Conservation (phyloP, 2,329 filamentous ascomycete species). For the Monilinia laxa region DNA sequence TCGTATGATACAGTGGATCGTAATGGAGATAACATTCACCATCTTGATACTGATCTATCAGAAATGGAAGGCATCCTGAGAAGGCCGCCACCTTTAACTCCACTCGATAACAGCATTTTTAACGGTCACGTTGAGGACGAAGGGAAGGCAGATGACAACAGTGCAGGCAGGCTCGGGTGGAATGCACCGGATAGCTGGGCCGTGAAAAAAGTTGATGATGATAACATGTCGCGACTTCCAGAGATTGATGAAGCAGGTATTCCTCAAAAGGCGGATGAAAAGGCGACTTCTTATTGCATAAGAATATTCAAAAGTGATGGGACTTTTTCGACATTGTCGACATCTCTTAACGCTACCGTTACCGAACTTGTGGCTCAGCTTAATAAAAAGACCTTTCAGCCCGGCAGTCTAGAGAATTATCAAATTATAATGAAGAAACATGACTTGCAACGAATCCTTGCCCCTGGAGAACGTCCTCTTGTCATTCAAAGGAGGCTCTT, state of each 20-base stretch:
- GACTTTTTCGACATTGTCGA: slow-evolving; percentile 89
- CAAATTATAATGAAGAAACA: slow-evolving; percentile 95
- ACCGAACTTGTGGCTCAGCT: slow-evolving; percentile 85
- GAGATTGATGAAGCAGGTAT: slow-evolving; percentile 69
- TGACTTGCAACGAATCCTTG: slow-evolving; percentile 79
- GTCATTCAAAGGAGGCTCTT: slow-evolving; percentile 88
- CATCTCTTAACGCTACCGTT: slow-evolving; percentile 79
- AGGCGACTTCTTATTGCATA: slow-evolving; percentile 79
- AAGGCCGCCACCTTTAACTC: slow-evolving; percentile 67
- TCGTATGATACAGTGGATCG: slow-evolving; percentile 40
- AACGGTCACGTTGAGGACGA: slow-evolving; percentile 47
- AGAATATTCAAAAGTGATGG: slow-evolving; percentile 92
- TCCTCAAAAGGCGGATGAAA: slow-evolving; percentile 70
- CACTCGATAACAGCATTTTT: slow-evolving; percentile 60
- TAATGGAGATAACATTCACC: slow-evolving; percentile 51
- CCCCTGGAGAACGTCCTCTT: slow-evolving; percentile 75
- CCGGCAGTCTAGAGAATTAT: slow-evolving; percentile 89
- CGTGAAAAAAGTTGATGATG: slow-evolving; percentile 71
- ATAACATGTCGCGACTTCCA: slow-evolving; percentile 54
- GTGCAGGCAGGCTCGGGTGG: slow-evolving; percentile 60
- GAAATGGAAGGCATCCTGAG: slow-evolving; percentile 91
- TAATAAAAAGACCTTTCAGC: slow-evolving; percentile 89
- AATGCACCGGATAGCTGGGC: slow-evolving; percentile 97
- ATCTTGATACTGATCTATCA: slow-evolving; percentile 81
- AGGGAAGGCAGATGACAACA: slow-evolving; percentile 36